These are phyloP conservation scores for Oryza glumipatula DNA, from an alignment of 176 grass and related monocot genomes.

Conservation along the genomic window DNA sequence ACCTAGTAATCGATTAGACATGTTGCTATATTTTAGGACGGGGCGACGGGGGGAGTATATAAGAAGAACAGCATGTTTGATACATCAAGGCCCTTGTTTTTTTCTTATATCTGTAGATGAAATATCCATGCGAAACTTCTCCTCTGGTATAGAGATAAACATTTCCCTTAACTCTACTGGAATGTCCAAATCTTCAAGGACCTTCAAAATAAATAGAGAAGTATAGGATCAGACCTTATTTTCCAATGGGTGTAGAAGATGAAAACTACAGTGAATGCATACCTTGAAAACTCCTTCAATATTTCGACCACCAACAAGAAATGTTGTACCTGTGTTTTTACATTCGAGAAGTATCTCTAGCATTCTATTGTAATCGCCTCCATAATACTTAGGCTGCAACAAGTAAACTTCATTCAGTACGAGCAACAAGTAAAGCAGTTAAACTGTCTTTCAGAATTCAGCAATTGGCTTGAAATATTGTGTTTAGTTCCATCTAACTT, in stretches of 20 bases:
- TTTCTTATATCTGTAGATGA: slow-evolving; percentile 89
- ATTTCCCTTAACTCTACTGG: slow-evolving; percentile 73
- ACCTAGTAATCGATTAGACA: too few relatives aligned
- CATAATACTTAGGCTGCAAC: slow-evolving; percentile 90
- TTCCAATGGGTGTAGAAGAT: slow-evolving; percentile 25
- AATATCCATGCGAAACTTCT: slow-evolving; percentile 78
- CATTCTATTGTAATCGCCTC: slow-evolving; percentile 78
- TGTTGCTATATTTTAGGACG: too few relatives aligned
- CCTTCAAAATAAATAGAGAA: slow-evolving; percentile 46
- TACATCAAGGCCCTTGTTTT: slow-evolving; percentile 44
- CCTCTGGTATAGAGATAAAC: slow-evolving; percentile 80
- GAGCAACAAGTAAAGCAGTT: slow-evolving; percentile 20
- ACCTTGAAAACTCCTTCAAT: slow-evolving; percentile 99
- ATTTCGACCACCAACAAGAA: slow-evolving; percentile 85
- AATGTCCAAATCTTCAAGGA: slow-evolving; percentile 84
- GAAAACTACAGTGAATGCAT: slow-evolving; percentile 13
- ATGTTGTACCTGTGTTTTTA: slow-evolving; percentile 79
- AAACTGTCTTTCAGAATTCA: background rate
- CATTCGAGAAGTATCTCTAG: slow-evolving; percentile 82
- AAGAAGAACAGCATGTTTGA: background rate
- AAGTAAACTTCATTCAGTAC: slow-evolving; percentile 42
- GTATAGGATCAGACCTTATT: slow-evolving; percentile 5
- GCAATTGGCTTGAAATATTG: background rate
- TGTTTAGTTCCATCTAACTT: slow-evolving; percentile 16
- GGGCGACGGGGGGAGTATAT: too few relatives aligned